Base-by-base conservation (phyloP, 2,329 filamentous ascomycete species). In the Colletotrichum zoysiae region DNA sequence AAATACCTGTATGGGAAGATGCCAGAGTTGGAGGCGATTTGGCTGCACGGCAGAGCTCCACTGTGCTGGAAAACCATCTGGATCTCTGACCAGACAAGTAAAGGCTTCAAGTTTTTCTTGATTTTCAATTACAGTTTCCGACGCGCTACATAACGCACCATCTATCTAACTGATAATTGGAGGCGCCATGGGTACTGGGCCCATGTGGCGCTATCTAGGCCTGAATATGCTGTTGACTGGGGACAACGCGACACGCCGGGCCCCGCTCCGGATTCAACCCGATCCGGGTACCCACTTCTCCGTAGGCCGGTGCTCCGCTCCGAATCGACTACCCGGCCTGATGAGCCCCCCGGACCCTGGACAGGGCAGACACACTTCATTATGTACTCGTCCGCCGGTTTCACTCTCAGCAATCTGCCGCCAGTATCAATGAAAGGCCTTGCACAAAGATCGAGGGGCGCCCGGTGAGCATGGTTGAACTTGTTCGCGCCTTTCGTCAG, bases 91-190 rank as follows among this genome's bases (percentile, higher is more conserved):
- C 30, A 35, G 16, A 18, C 16, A 33, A 20, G 30, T 35, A n/a
- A 20, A 55, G 16, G 12, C 14, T 11, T 11, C 1, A 35, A 35
- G 26, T 9, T n/a, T 30, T 9, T 20, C 7, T 35, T 18, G 3
- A 18, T 23, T 23, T 26, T 12, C 8, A 2, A 1, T 16, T 30
- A 0, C 8, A 11, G 4, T n/a, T 26, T 3, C 14, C 3, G 50
- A 3, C 30, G 50, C 14, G 23, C 2, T 9, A 18, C 14, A 51
- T 9, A 8, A 30, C 5, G 1, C 12, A 8, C 1, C 23, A 30
- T 8, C 23, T 2, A 30, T 6, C 3, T 2, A 11, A 5, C 5
- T 9, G 3, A 18, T 12, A 1, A 9, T 18, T 12, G 14, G 5
- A 35, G 30, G 7, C 5, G 7, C 7, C 16, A 3, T 35, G 51